Conservation (phyloP, 2,329 filamentous ascomycete genomes). For the Sporothrix humicola region DNA sequence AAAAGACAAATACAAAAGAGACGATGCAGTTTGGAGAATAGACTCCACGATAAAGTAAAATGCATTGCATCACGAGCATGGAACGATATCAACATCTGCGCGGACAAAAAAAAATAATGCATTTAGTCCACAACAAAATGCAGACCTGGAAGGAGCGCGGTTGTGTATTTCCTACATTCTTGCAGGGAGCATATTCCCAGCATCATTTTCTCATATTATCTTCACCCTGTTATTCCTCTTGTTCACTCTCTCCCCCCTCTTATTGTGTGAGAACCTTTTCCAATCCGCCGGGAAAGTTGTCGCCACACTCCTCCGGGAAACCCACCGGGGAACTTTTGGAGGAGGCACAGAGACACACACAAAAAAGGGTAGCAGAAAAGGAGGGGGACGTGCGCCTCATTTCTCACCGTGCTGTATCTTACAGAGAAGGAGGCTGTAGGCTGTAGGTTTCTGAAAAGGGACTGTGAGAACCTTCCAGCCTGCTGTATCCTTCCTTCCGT, state of each 20-base stretch:
- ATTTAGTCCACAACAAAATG: too few relatives aligned
- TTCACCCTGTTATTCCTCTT: background rate
- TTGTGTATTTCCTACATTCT: background rate
- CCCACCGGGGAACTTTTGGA: too few relatives aligned
- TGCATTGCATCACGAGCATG: background rate
- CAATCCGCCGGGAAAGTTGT: background rate
- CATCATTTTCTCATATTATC: background rate
- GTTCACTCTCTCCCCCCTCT: background rate
- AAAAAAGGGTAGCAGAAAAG: too few relatives aligned
- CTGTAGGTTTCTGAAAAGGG: background rate
- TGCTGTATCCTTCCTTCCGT: background rate
- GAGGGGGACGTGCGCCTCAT: conserved; percentile 3
- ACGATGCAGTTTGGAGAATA: background rate
- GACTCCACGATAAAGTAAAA: background rate
- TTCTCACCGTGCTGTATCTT: background rate
- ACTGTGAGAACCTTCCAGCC: background rate
- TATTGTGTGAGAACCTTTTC: conserved; percentile 19
- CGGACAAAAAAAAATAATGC: too few relatives aligned
- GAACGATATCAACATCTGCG: background rate
- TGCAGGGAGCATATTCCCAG: too few relatives aligned
- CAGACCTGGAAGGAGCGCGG: background rate
- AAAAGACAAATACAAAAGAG: background rate
- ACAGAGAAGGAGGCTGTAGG: background rate
- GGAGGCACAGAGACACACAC: too few relatives aligned
- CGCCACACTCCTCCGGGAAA: background rate